phyloP scores from a whole-genome alignment of 2,329 filamentous ascomycete species.

The Cladophialophora chaetospira region DNA sequence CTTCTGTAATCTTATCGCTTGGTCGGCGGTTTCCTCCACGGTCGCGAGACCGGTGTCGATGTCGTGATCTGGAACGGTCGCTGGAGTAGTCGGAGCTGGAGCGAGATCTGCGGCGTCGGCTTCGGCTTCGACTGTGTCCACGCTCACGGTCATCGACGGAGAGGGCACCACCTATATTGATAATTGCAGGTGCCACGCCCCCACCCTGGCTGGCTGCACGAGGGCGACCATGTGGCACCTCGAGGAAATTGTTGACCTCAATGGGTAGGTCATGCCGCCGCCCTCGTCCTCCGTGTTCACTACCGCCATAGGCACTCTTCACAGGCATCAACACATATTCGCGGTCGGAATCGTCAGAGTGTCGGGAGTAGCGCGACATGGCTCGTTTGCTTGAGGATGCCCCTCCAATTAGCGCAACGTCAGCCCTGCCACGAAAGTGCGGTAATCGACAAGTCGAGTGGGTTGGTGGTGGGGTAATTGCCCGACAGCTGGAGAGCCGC shows the following conservation, averaged over 20 bases:
- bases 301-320: slow-evolving; percentile 17
- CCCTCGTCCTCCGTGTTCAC: slow-evolving; percentile 25
- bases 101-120: slow-evolving; percentile 16
- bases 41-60: slow-evolving; percentile 38
- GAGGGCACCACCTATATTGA: slow-evolving; percentile 26
- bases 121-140: slow-evolving; percentile 24
- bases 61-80: slow-evolving; percentile 34
- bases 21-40: background rate
- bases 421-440: slow-evolving; percentile 10
- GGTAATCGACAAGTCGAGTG: slow-evolving; percentile 2
- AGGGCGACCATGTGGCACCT: slow-evolving; percentile 27
- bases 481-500: background rate
- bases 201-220: slow-evolving; percentile 30
- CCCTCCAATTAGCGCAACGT: slow-evolving; percentile 15
- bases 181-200: slow-evolving; percentile 25
- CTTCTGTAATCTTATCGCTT: slow-evolving; percentile 38
- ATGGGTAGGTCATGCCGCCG: slow-evolving; percentile 15
- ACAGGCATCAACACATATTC: slow-evolving; percentile 31
- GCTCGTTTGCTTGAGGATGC: background rate
- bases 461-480: slow-evolving; percentile 21
- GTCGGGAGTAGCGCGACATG: slow-evolving; percentile 21
- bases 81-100: slow-evolving; percentile 20
- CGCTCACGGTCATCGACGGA: slow-evolving; percentile 1
- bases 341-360: slow-evolving; percentile 22
- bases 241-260: slow-evolving; percentile 29